Conservation (phyloP, 2,329 filamentous ascomycete species). For the Penicillium sp. region DNA sequence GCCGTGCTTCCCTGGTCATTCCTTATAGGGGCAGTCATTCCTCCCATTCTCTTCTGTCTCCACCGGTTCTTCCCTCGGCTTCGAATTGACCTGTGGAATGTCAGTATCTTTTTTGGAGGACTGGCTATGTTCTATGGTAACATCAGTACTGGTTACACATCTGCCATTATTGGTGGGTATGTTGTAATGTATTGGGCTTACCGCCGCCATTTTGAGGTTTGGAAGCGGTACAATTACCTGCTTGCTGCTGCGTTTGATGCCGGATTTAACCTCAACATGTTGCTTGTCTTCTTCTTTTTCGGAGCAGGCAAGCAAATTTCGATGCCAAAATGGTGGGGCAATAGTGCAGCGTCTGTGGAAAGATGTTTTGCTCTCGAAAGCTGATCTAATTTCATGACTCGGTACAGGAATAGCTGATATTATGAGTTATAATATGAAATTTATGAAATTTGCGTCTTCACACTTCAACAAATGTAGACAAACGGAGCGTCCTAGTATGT, state of each 20-base stretch:
- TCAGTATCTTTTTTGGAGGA: constrained; percentile 60
- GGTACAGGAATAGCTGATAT: background rate
- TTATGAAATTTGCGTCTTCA: background rate
- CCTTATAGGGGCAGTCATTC: constrained; percentile 31
- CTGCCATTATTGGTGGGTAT: constrained; percentile 58
- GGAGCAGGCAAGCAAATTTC: constrained; percentile 54
- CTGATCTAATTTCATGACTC: background rate
- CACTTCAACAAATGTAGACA: background rate
- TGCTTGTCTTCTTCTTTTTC: constrained; percentile 61
- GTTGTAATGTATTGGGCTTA: constrained; percentile 61
- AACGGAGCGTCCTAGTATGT: background rate
- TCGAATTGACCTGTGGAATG: constrained; percentile 59
- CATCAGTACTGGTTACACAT: constrained; percentile 58
- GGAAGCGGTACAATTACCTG: constrained; percentile 61
- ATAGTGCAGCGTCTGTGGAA: constrained; percentile 54
- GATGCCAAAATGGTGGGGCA: constrained; percentile 66
- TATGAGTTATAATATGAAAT: background rate
- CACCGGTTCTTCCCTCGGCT: constrained; percentile 53
- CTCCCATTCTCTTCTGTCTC: constrained; percentile 46
- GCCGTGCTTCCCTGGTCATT: constrained; percentile 32
- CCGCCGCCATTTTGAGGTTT: constrained; percentile 54
- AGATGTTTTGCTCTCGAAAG: constrained; percentile 55
- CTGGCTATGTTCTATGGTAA: constrained; percentile 60
- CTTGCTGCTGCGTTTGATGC: constrained; percentile 61
- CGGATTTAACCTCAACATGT: constrained; percentile 60